Evolutionary conservation across 1,284 basidiomycete genomes (phyloP).

Genomic region (Agaricales sp.): DNA sequence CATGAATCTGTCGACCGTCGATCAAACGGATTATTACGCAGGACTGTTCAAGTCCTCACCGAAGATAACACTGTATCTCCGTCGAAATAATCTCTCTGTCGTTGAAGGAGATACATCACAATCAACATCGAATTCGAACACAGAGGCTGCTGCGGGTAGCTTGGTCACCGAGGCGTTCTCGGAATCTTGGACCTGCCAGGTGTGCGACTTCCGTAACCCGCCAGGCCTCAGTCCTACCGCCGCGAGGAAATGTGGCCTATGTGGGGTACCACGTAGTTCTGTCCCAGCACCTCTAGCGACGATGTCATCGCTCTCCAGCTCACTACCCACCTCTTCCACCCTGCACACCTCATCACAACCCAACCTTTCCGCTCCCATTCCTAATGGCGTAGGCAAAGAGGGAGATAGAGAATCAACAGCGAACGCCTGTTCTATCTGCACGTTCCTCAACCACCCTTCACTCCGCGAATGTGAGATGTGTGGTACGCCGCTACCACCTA

Average conservation of each 20-base stretch:
- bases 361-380: conserved; percentile 9
- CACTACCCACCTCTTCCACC: conserved; percentile 24
- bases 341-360: conserved; percentile 17
- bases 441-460: conserved; percentile 83
- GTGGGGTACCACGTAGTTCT: conserved; percentile 57
- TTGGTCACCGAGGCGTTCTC: conserved; percentile 19
- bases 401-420: conserved; percentile 12
- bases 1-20: conserved; percentile 57
- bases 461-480: conserved; percentile 84
- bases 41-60: conserved; percentile 87
- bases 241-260: conserved; percentile 58
- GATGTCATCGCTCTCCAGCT: conserved; percentile 20
- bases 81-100: conserved; percentile 14
- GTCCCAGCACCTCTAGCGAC: conserved; percentile 18
- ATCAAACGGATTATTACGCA: conserved; percentile 83
- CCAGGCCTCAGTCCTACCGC: conserved; percentile 55
- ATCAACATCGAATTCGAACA: conserved; percentile 12
- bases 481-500: conserved; percentile 46
- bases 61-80: conserved; percentile 78
- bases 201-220: conserved; percentile 77
- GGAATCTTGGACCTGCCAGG: conserved; percentile 74
- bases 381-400: background rate
- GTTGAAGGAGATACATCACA: conserved; percentile 14
- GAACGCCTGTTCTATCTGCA: conserved; percentile 78
- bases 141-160: background rate